phyloP scores from a whole-genome alignment of 257 asterid species.

The Oldenlandia corymbosa region DNA sequence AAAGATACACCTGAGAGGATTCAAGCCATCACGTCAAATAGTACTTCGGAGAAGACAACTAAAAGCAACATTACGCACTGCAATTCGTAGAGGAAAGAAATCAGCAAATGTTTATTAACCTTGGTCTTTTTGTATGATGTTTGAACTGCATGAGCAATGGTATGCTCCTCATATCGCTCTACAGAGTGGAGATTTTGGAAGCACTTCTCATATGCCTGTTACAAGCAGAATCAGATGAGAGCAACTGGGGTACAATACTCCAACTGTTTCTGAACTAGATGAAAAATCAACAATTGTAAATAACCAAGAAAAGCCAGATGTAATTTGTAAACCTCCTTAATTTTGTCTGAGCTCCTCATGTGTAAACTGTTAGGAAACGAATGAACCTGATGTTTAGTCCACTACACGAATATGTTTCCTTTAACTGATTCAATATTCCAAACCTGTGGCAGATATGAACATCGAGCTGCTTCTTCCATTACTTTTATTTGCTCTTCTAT shows the following conservation, averaged over 20 bases:
- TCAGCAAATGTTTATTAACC: constrained; percentile 34
- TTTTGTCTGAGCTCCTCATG: no score
- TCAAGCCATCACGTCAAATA: not conserved
- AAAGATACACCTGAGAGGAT: constrained; percentile 63
- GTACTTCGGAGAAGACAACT: not conserved
- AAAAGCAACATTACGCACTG: not conserved
- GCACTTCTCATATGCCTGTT: constrained; percentile 88
- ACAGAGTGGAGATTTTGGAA: constrained; percentile 89
- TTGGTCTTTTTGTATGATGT: constrained; percentile 80
- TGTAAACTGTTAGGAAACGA: no score
- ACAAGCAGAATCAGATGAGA: constrained; percentile 14
- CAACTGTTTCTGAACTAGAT: not conserved
- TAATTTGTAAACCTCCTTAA: not conserved
- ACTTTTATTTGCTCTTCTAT: not conserved
- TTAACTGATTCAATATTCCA: not conserved
- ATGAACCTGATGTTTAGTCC: not conserved
- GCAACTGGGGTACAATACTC: not conserved
- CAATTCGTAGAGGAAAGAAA: not conserved
- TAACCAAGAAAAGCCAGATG: not conserved
- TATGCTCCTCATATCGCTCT: constrained; percentile 87
- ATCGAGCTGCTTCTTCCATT: not conserved
- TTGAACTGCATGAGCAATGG: constrained; percentile 93
- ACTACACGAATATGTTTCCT: not conserved
- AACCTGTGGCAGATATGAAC: not conserved
- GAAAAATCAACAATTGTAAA: not conserved